Conservation (phyloP, 2,329 filamentous ascomycete species). For the Ophiostoma sp. region DNA sequence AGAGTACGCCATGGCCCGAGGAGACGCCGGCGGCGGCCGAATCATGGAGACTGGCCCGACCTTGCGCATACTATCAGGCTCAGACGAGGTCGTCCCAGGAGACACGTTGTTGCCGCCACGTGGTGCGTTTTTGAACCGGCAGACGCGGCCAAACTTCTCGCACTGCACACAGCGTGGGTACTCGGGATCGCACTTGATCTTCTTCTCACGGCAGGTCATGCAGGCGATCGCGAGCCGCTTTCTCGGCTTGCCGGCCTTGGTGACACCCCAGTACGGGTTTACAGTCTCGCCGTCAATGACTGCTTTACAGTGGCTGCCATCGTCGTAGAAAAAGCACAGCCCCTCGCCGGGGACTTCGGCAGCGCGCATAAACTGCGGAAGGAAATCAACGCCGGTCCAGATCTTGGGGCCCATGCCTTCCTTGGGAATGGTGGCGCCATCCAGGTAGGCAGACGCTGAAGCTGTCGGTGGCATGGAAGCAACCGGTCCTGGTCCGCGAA, state of each 20-base stretch:
- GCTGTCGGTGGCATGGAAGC: background rate
- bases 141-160: slow-evolving; percentile 80
- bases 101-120: slow-evolving; percentile 55
- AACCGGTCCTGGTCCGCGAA: background rate
- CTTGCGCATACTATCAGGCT: slow-evolving; percentile 44
- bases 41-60: slow-evolving; percentile 32
- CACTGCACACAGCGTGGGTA: slow-evolving; percentile 84
- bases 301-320: slow-evolving; percentile 75
- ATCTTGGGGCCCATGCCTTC: slow-evolving; percentile 62
- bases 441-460: slow-evolving; percentile 37
- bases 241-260: slow-evolving; percentile 87
- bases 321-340: slow-evolving; percentile 79
- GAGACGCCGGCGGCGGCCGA: slow-evolving; percentile 34
- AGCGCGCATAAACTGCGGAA: slow-evolving; percentile 59
- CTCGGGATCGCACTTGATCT: slow-evolving; percentile 93
- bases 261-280: slow-evolving; percentile 89
- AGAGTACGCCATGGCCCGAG: slow-evolving; percentile 13
- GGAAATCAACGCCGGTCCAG: slow-evolving; percentile 62
- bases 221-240: slow-evolving; percentile 91
- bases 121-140: slow-evolving; percentile 78
- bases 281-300: slow-evolving; percentile 80
- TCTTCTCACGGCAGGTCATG: slow-evolving; percentile 89
- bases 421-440: slow-evolving; percentile 42
- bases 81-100: slow-evolving; percentile 47
- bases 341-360: slow-evolving; percentile 71